Conservation (phyloP, 495 filamentous ascomycete genomes). For the Schizothecium vesticola region DNA sequence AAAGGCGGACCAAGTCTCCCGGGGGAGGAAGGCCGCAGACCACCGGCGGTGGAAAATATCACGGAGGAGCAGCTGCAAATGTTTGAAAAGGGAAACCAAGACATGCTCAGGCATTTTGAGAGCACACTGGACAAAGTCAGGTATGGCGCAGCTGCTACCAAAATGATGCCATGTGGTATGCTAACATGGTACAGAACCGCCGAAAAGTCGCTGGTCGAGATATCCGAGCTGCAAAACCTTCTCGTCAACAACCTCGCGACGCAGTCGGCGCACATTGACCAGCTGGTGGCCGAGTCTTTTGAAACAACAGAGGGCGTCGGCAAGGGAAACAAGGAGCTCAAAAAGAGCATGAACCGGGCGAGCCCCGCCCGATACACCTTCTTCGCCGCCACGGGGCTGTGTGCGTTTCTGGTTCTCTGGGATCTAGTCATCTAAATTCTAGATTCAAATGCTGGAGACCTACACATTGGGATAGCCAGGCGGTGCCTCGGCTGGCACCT, state of each 20-base stretch:
- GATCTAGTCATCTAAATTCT: slow-evolving; percentile 71
- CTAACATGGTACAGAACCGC: slow-evolving; percentile 57
- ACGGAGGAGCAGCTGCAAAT: slow-evolving; percentile 81
- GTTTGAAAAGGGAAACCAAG: slow-evolving; percentile 89
- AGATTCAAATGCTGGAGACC: background rate
- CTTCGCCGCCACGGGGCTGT: slow-evolving; percentile 77
- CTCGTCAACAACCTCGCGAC: slow-evolving; percentile 77
- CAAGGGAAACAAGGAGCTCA: slow-evolving; percentile 85
- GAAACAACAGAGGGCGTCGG: slow-evolving; percentile 79
- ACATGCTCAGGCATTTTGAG: slow-evolving; percentile 88
- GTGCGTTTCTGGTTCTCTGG: slow-evolving; percentile 80
- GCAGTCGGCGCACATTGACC: slow-evolving; percentile 81
- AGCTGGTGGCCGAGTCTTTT: slow-evolving; percentile 79
- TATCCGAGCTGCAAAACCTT: slow-evolving; percentile 84
- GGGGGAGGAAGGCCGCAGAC: slow-evolving; percentile 37
- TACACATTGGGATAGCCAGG: background rate
- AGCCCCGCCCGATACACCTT: slow-evolving; percentile 88
- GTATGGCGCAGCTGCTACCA: slow-evolving; percentile 36
- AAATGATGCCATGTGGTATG: background rate
- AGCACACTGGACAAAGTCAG: slow-evolving; percentile 87
- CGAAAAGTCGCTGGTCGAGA: slow-evolving; percentile 86
- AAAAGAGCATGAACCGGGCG: slow-evolving; percentile 69
- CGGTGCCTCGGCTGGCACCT: background rate
- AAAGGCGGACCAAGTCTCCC: slow-evolving; percentile 13
- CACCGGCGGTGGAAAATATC: slow-evolving; percentile 50